Conservation (phyloP, 129 eudicot species). For the Lonicera japonica region DNA sequence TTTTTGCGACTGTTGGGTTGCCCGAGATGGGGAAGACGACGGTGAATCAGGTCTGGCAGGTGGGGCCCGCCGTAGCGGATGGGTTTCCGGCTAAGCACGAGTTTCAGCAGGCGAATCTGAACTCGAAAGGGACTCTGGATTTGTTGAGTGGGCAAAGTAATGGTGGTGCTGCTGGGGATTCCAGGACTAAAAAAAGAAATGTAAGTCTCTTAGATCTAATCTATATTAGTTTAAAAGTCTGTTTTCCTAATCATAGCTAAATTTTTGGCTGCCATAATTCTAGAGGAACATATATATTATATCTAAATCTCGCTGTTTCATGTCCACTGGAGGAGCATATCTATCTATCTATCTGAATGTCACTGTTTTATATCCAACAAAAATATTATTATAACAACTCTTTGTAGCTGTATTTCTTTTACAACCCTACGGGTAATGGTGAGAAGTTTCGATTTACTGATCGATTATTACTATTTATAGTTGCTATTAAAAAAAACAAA, state of each 20-base stretch:
- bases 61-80: constrained; percentile 50
- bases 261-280: constrained; percentile 1
- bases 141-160: constrained; percentile 38
- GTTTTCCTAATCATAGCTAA: background rate
- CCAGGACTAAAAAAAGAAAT: constrained; percentile 47
- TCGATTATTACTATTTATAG: no score
- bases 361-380: no score
- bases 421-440: no score
- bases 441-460: no score
- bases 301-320: no score
- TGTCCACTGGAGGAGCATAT: no score
- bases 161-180: constrained; percentile 28
- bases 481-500: no score
- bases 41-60: constrained; percentile 95
- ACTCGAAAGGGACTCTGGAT: constrained; percentile 55
- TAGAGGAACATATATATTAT: no score
- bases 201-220: constrained; percentile 33
- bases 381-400: no score
- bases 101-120: constrained; percentile 60
- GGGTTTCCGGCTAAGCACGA: constrained; percentile 76
- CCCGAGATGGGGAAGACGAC: constrained; percentile 31
- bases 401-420: no score
- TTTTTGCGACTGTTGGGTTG: constrained; percentile 58
- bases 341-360: no score
- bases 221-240: background rate